phyloP scores from a whole-genome alignment of 495 filamentous ascomycete genomes.

The Parathielavia hyrcaniae region DNA sequence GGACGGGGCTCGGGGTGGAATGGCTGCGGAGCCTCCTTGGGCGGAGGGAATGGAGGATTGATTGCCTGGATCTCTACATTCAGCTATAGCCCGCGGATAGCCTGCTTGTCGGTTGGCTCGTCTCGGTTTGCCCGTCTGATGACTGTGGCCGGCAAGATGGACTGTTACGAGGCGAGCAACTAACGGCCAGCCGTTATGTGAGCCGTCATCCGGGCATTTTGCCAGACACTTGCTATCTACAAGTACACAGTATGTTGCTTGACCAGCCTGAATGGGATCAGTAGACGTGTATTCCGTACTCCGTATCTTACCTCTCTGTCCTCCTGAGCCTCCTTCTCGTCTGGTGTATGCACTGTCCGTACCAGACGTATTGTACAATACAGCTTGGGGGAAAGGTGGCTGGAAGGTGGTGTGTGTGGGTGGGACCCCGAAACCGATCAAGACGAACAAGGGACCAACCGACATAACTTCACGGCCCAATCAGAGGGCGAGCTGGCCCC shows the following conservation, averaged over 20 bases:
- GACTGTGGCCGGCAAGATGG: too few relatives aligned
- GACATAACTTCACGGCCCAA: constrained; percentile 15
- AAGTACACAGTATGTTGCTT: too few relatives aligned
- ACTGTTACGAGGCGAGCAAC: too few relatives aligned
- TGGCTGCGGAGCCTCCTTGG: constrained; percentile 75
- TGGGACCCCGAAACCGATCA: constrained; percentile 25
- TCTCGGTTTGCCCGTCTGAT: not conserved
- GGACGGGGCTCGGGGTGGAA: constrained; percentile 75
- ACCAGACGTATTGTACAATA: not conserved
- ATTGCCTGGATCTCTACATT: constrained; percentile 77
- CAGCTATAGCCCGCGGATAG: constrained; percentile 44
- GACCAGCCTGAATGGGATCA: too few relatives aligned
- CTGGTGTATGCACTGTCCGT: too few relatives aligned
- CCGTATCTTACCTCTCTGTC: too few relatives aligned
- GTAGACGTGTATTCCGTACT: too few relatives aligned
- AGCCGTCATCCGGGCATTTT: too few relatives aligned
- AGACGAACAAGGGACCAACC: constrained; percentile 17
- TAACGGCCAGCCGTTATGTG: too few relatives aligned
- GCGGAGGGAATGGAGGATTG: constrained; percentile 70
- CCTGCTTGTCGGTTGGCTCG: not conserved
- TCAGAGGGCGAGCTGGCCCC: not conserved
- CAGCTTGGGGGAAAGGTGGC: not conserved
- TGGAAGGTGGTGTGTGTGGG: not conserved
- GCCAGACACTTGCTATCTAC: too few relatives aligned
- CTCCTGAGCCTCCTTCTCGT: too few relatives aligned